Evolutionary conservation across 2,329 filamentous ascomycete genomes (phyloP).

Genomic region (Simplicillium aogashimaense): DNA sequence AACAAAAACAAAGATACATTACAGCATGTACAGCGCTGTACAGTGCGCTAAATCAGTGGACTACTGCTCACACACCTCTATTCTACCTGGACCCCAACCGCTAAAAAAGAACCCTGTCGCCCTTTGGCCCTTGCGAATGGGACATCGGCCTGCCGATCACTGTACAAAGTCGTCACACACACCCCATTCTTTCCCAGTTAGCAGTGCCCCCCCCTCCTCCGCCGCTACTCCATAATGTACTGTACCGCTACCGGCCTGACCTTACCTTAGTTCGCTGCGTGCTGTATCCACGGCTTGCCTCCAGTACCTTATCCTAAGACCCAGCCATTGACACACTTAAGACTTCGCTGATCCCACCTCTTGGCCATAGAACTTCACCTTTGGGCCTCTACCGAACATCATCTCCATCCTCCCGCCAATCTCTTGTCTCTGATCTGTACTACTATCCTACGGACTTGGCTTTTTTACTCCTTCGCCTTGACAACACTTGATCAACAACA

Average conservation of each 20-base stretch:
- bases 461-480: slow-evolving; percentile 5
- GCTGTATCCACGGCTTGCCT: no score
- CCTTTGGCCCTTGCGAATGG: slow-evolving; percentile 35
- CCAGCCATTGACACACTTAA: slow-evolving; percentile 34
- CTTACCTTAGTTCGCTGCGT: slow-evolving; percentile 19
- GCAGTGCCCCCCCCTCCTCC: slow-evolving; percentile 10
- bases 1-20: no score
- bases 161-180: slow-evolving; percentile 41
- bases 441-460: slow-evolving; percentile 12
- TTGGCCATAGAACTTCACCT: neutral
- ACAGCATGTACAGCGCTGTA: neutral
- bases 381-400: no score
- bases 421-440: slow-evolving; percentile 29
- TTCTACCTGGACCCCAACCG: neutral
- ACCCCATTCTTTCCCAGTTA: slow-evolving; percentile 10
- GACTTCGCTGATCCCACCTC: slow-evolving; percentile 47
- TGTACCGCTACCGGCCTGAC: slow-evolving; percentile 17
- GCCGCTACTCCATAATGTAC: neutral
- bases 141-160: slow-evolving; percentile 46
- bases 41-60: neutral
- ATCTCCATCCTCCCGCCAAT: neutral
- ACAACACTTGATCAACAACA: slow-evolving; percentile 4
- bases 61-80: slow-evolving; percentile 14
- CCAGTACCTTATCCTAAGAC: slow-evolving; percentile 21
- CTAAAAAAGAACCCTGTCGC: slow-evolving; percentile 23